Percentiles rank a stretch among this genome's conserved stretches.
Evolutionary conservation across 2,329 filamentous ascomycete genomes (phyloP).

Genomic region (Atkinsonella hypoxylon): DNA sequence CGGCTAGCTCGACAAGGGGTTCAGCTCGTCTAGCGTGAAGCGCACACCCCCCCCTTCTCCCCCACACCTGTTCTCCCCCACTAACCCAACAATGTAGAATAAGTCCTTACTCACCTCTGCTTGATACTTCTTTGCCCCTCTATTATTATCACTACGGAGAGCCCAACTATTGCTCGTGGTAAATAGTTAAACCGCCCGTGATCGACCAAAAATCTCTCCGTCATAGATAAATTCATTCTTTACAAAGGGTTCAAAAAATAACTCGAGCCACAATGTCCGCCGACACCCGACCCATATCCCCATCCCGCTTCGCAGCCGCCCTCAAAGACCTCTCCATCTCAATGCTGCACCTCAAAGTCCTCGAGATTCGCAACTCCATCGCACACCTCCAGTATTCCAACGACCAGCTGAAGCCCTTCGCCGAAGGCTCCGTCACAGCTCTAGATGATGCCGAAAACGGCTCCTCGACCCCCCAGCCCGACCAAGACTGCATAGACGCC

Average conservation of each 20-base stretch:
- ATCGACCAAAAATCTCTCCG: not conserved
- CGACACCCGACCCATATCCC: slow-evolving; percentile 47
- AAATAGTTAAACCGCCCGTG: not conserved
- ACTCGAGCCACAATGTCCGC: slow-evolving; percentile 41
- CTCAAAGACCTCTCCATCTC: slow-evolving; percentile 54
- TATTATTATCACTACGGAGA: not conserved
- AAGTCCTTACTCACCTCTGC: too few species aligned
- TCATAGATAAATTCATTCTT: not conserved
- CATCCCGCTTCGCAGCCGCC: slow-evolving; percentile 52
- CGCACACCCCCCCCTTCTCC: not conserved
- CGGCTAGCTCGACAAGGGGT: not conserved
- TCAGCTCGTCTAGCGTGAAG: not conserved
- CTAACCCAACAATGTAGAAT: not conserved
- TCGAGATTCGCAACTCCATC: slow-evolving; percentile 65
- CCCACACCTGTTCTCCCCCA: not conserved
- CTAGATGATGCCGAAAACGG: slow-evolving; percentile 9
- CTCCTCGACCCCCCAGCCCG: slow-evolving; percentile 26
- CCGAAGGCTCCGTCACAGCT: slow-evolving; percentile 34
- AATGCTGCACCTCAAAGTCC: slow-evolving; percentile 59
- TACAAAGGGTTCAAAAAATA: not conserved
- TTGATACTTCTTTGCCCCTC: not conserved
- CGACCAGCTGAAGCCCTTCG: slow-evolving; percentile 57
- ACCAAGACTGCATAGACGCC: slow-evolving; percentile 62
- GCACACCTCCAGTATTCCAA: slow-evolving; percentile 64
- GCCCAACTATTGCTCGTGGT: not conserved